Base-by-base conservation (phyloP, 2,329 filamentous ascomycete species). In the Ceratocystis diversiconidia region DNA sequence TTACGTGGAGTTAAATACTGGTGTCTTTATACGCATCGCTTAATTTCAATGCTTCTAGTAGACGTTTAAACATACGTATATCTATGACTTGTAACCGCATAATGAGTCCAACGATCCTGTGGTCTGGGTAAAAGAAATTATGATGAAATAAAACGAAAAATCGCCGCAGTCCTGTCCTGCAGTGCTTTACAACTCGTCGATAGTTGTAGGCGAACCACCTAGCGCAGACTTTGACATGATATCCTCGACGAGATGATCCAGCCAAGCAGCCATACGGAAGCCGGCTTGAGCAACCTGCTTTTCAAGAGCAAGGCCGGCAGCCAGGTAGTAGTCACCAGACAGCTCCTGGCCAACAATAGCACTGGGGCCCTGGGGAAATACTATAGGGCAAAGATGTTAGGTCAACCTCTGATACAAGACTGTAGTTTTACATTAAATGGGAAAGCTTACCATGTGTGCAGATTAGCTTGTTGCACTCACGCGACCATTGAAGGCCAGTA, bases 231-330 rank as follows among this genome's bases (percentile, higher is more conserved):
- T 70, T 46, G 73, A 71, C 55, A 48, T 22, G 15, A 65, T 30
- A 12, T 67, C 66, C n/a, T 77, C 74, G 7, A 77, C 82, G 70
- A 88, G 84, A 70, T 79, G 75, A 71, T 88, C 85, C 68, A 89
- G 74, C 84, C 84, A 89, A 22, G 80, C 80, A 1, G 83, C 87
- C 72, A 90, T 78, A 61, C 87, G 80, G 72, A 84, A 87, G 10
- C 87, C 87, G 3, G 84, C 87, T 69, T 82, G 82, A 6, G 86
- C 87, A 68, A 90, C 78, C 72, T 87, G 83, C 67, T 82, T 72
- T 73, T 89, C 84, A 59, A 89, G 78, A 66, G 85, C 81, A 22
- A 80, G 82, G n/a, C 81, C 81, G 1, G 85, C 85, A 41, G 78
- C 79, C 41, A 83, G 77, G 70, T 83, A 88, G 73, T 89, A 89